Base-by-base conservation (phyloP, 2,329 filamentous ascomycete genomes). In the Colletotrichum paranaense region DNA sequence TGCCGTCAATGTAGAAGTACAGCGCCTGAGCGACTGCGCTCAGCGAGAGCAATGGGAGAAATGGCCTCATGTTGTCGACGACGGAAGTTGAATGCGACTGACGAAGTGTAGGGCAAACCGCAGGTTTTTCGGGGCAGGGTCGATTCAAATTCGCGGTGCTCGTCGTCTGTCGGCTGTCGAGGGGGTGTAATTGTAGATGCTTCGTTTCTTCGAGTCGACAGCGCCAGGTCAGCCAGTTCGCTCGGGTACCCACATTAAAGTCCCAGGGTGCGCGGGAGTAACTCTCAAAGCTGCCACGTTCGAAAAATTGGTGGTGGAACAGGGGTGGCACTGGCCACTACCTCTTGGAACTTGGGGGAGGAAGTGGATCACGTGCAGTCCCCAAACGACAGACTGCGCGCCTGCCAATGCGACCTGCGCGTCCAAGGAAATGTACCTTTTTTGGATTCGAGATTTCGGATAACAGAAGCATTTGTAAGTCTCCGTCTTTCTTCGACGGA, bases 1-100 rank as follows among this genome's bases (percentile, higher is more conserved):
- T 89, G 79, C 93, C 94, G 82, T 98, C 95, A 83, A 98, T 92
- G 88, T 94, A 98, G 89, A 99, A 97, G 91, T 97, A 96, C 72
- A 99, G 90, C 69, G 95, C 95, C 81, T 95, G 93, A 75, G 93
- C 91, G 73, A 89, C 85, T 69, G 88, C 85, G 83, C 86, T 85
- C 83, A 95, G 87, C 74, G 92, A 88, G 80, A 95, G 87, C 77
- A 94, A 84, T 73, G 93, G 84, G 75, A 94, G 86, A 79, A 93
- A 83, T 73, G 86, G 81, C 82, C 88, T 89, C 91, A 92, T 92
- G 57, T 76, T 84, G 78, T 49, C 19, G 32, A 38, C 26, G 42
- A 16, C 49, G 52, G 22, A 35, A 22, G 66, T 55, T 67, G 62
- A 38, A 46, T 63, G 28, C 49, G 26, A 42, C 55, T 49, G 62